Evolutionary conservation across 257 asterid species (phyloP).

Genomic region (Solanum megistacrolobum): DNA sequence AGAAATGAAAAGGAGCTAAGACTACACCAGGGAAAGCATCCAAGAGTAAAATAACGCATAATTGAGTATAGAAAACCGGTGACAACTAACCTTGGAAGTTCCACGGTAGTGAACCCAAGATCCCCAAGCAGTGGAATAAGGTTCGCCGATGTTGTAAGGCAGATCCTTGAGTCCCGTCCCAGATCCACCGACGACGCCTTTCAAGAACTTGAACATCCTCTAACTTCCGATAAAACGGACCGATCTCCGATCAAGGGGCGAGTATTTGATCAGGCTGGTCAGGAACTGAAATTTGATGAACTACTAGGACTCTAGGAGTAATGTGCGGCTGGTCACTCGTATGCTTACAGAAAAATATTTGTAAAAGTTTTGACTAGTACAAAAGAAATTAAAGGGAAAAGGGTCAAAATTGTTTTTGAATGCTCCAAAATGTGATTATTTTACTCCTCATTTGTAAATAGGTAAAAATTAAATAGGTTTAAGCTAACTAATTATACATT

Average conservation of each 20-base stretch:
- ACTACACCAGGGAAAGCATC: not conserved
- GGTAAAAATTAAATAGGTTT: not conserved
- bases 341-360: not conserved
- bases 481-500: not conserved
- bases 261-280: not conserved
- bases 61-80: not conserved
- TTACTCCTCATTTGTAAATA: not conserved
- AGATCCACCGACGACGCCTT: slow-evolving; percentile 95
- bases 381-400: too few relatives aligned
- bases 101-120: slow-evolving; percentile 94
- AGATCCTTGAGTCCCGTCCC: slow-evolving; percentile 90
- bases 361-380: not conserved
- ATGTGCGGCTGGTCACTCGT: not conserved
- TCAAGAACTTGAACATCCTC: slow-evolving; percentile 72
- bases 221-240: not conserved
- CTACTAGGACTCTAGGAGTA: not conserved
- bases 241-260: not conserved
- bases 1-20: not conserved
- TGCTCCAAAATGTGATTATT: not conserved
- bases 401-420: not conserved
- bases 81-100: slow-evolving; percentile 48
- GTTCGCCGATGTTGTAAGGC: slow-evolving; percentile 93
- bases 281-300: not conserved
- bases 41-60: not conserved
- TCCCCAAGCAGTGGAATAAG: slow-evolving; percentile 94